Evolutionary conservation across 164 flowering plant species (phyloP).

Genomic region (Brasenia schreberi): DNA sequence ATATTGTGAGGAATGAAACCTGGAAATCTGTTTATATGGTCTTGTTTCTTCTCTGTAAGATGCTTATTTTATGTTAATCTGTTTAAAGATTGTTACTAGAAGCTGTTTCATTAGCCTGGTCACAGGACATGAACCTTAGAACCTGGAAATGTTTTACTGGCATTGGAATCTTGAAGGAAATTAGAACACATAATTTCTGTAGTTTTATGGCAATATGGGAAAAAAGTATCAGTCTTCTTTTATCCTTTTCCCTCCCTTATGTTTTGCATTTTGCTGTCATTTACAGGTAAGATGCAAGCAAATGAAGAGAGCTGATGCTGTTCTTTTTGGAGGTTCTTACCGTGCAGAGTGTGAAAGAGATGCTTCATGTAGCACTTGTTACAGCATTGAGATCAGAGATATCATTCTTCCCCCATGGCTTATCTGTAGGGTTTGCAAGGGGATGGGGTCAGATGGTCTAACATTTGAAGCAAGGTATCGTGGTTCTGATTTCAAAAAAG

Average conservation of each 20-base stretch:
- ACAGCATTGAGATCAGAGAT: constrained; percentile 72
- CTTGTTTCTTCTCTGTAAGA: background rate
- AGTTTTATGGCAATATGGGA: too few relatives aligned
- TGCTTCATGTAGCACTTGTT: constrained; percentile 29
- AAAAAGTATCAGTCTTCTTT: background rate
- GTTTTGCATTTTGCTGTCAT: background rate
- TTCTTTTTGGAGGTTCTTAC: constrained; percentile 22
- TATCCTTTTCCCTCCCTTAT: background rate
- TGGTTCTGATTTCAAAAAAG: background rate
- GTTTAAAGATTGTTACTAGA: background rate
- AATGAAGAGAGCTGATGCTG: constrained; percentile 34
- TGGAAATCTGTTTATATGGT: background rate
- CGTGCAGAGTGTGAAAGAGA: constrained; percentile 15
- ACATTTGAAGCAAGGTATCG: constrained; percentile 76
- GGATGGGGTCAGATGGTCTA: constrained; percentile 37
- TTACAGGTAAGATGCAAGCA: constrained; percentile 73
- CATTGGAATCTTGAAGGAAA: background rate
- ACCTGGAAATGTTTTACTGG: background rate
- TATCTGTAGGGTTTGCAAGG: constrained; percentile 43
- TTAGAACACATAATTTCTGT: background rate
- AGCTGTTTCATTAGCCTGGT: background rate
- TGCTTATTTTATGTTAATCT: background rate
- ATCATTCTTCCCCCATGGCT: constrained; percentile 79
- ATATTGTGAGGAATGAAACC: too few relatives aligned
- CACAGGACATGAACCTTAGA: background rate